Base-by-base conservation (phyloP, 805 yeast species). In the Peterozyma toletana region DNA sequence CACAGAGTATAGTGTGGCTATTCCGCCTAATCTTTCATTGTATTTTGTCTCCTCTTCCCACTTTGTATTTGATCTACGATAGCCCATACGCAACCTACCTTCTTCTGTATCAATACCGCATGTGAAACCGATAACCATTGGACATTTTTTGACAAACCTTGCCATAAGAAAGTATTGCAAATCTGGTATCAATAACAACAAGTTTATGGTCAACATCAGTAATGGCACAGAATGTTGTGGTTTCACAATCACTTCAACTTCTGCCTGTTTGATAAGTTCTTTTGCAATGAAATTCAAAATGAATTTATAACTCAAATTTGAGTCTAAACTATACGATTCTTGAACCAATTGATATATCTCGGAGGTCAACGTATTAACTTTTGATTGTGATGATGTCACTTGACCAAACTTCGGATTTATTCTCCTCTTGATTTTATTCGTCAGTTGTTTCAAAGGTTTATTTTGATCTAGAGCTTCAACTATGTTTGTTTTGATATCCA, bases 351-450 rank as follows among this genome's bases (percentile, higher is more conserved):
- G 64, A 1, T 65, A 52, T 2, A 93, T 63, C 39, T 81, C 88
- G 5, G 51, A 47, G 2, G 72, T 66, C 37, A 86, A 70, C 14
- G 63, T 60, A 1, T 59, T 56, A 37, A 89, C 66, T 56, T 93
- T 96, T 2, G 60, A 38, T 42, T 57, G 62, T 42, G 89, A 80
- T 55, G 80, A 82, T 1, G 96, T 88, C 48, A 93, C 68, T 64
- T 93, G 98, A 11, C 99, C 98, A 51, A 93, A 80, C 57, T 83
- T 85, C 5, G 96, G 93, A 56, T 87, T 87, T 51, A 93, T 78
- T 53, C 81, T 79, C 40, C 96, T 69, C 56, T 83, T 83, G 44
- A 79, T 72, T n/a, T 73, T 71, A 39, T 73, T 76, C 52, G 81
- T 82, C 33, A 75, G 55, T 30, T 67, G 74, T 27, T 75, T 72